Percentiles rank a stretch among this genome's conserved stretches.
Evolutionary conservation across 2,329 filamentous ascomycete genomes (phyloP).

Genomic region (Hymenoscyphus occultus): DNA sequence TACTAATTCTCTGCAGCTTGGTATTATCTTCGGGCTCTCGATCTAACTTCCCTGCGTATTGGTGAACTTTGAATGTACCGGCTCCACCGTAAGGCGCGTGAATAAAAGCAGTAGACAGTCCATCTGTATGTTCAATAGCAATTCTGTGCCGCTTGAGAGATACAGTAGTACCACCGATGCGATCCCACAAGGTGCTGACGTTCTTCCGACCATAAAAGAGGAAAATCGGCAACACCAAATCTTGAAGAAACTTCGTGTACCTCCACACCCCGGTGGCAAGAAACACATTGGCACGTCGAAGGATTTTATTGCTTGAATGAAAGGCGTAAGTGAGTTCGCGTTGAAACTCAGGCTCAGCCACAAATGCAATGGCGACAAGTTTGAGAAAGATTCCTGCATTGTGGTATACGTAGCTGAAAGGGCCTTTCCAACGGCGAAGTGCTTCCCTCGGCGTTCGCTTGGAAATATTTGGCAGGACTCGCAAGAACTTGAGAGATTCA

Average conservation of each 20-base stretch:
- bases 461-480: constrained; percentile 12
- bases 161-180: constrained; percentile 48
- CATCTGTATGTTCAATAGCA: constrained; percentile 46
- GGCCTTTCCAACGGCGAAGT: constrained; percentile 18
- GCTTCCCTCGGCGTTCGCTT: constrained; percentile 15
- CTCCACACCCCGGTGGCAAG: constrained; percentile 47
- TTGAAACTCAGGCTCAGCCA: constrained; percentile 52
- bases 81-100: constrained; percentile 18
- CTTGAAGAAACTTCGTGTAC: constrained; percentile 45
- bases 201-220: constrained; percentile 47
- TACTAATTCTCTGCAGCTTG: constrained; percentile 44
- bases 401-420: constrained; percentile 39
- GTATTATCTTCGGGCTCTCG: constrained; percentile 44
- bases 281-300: constrained; percentile 39
- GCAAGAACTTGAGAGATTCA: constrained; percentile 17
- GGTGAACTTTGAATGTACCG: constrained; percentile 20
- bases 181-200: constrained; percentile 45
- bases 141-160: constrained; percentile 46
- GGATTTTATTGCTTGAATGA: constrained; percentile 33
- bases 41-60: constrained; percentile 30
- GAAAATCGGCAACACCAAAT: constrained; percentile 34
- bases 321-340: constrained; percentile 48
- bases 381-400: constrained; percentile 43
- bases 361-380: constrained; percentile 47
- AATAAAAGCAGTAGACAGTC: constrained; percentile 48